phyloP scores from a whole-genome alignment of 2,329 filamentous ascomycete genomes.

The Epichloe bromicola region DNA sequence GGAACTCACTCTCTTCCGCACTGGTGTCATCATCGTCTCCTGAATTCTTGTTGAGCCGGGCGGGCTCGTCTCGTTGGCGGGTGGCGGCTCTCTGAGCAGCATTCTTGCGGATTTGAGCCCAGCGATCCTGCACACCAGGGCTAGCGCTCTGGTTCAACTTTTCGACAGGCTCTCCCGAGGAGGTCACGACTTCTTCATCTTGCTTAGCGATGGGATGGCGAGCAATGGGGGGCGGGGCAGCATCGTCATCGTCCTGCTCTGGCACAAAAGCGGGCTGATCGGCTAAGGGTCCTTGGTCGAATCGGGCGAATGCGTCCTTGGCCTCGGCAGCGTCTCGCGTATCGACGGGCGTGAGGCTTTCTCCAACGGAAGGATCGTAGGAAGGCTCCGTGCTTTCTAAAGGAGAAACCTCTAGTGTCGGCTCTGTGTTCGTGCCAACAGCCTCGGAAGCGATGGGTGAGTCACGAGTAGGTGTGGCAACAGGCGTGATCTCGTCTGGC shows the following conservation, averaged over 20 bases:
- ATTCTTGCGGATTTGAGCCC: constrained; percentile 93
- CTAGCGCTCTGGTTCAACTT: constrained; percentile 21
- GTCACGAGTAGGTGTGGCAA: background rate
- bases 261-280: constrained; percentile 80
- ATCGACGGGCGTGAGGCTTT: constrained; percentile 44
- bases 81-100: constrained; percentile 67
- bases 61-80: constrained; percentile 52
- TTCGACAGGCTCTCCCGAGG: constrained; percentile 15
- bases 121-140: constrained; percentile 53
- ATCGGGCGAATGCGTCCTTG: constrained; percentile 49
- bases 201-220: constrained; percentile 18
- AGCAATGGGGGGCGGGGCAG: constrained; percentile 42
- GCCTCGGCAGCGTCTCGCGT: constrained; percentile 45
- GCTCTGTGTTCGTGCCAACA: background rate
- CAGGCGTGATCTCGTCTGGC: background rate
- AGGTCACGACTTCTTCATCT: constrained; percentile 8
- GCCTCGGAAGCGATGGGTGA: background rate
- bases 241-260: constrained; percentile 35
- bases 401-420: background rate
- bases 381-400: constrained; percentile 9
- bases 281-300: constrained; percentile 77
- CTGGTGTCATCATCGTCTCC: constrained; percentile 79
- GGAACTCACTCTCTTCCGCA: constrained; percentile 79
- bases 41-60: constrained; percentile 40
- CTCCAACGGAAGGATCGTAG: constrained; percentile 10